These are phyloP conservation scores for Trametes versicolor DNA, from an alignment of 1,284 basidiomycete genomes.

Conservation along the genomic window DNA sequence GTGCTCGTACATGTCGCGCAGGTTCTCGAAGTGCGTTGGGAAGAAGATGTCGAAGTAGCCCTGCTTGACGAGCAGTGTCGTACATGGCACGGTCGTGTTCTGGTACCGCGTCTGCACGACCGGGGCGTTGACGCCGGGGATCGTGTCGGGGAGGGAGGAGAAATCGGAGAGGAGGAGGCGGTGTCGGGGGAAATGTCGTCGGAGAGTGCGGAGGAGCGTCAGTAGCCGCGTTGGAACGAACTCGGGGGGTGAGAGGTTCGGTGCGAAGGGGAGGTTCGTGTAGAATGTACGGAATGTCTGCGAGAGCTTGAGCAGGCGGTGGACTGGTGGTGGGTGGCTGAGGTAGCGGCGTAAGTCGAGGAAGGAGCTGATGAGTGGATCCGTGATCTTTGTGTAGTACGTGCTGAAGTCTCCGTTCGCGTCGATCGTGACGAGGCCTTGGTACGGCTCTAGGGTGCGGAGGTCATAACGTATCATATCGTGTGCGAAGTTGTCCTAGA, in stretches of 20 bases:
- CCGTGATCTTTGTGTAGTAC: slow-evolving; percentile 86
- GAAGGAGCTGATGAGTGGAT: slow-evolving; percentile 85
- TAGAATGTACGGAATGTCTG: slow-evolving; percentile 69
- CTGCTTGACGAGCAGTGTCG: slow-evolving; percentile 92
- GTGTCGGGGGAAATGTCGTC: slow-evolving; percentile 89
- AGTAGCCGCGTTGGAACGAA: slow-evolving; percentile 96
- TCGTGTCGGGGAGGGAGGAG: slow-evolving; percentile 85
- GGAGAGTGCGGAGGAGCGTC: slow-evolving; percentile 85
- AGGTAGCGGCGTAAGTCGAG: slow-evolving; percentile 70
- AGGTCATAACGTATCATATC: slow-evolving; percentile 94
- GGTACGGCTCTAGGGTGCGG: slow-evolving; percentile 81
- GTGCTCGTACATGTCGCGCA: slow-evolving; percentile 90
- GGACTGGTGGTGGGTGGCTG: slow-evolving; percentile 63
- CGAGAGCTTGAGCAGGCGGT: slow-evolving; percentile 66
- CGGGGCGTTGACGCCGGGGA: slow-evolving; percentile 88
- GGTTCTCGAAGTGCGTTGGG: slow-evolving; percentile 90
- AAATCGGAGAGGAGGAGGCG: slow-evolving; percentile 95
- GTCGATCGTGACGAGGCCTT: slow-evolving; percentile 88
- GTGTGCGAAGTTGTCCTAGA: slow-evolving; percentile 96
- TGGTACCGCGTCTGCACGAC: slow-evolving; percentile 96
- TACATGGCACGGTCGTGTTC: slow-evolving; percentile 88
- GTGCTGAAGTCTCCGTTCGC: slow-evolving; percentile 86
- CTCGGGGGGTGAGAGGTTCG: slow-evolving; percentile 91
- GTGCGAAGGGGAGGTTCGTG: slow-evolving; percentile 82
- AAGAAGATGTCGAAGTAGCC: slow-evolving; percentile 99